A percentile compares a stretch with the other conserved stretches of the same genome.
These are phyloP conservation scores for Talaromyces amestolkiae DNA, from an alignment of 2,329 filamentous ascomycete species.

Conservation along the genomic window DNA sequence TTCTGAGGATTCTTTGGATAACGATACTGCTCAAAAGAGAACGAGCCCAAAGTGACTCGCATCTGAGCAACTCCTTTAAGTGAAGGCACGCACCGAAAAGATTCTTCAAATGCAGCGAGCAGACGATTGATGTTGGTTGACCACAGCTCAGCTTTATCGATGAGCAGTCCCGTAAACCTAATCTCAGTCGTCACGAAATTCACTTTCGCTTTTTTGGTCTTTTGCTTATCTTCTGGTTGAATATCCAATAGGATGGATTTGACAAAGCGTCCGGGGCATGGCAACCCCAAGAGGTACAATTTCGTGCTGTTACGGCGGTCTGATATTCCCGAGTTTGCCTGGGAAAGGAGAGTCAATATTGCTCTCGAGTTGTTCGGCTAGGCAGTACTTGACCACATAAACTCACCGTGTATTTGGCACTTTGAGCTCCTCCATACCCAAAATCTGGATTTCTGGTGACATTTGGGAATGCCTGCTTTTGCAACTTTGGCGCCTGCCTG, in stretches of 20 bases:
- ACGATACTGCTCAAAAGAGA: conserved; percentile 40
- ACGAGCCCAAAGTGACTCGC: conserved; percentile 43
- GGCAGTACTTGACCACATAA: background rate
- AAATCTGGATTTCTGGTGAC: background rate
- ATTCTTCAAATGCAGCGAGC: conserved; percentile 30
- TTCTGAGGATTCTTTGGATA: conserved; percentile 26
- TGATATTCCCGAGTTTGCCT: conserved; percentile 30
- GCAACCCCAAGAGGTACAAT: conserved; percentile 35
- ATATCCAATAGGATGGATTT: background rate
- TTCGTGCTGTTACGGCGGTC: conserved; percentile 29
- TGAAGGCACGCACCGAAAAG: conserved; percentile 32
- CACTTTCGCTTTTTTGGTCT: background rate
- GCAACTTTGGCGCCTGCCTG: background rate
- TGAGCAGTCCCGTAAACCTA: background rate
- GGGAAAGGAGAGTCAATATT: conserved; percentile 16
- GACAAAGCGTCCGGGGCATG: conserved; percentile 22
- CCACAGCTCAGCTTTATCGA: conserved; percentile 5
- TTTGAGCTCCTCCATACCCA: background rate
- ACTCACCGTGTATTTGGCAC: background rate
- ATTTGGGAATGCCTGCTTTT: background rate
- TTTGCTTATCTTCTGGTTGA: background rate
- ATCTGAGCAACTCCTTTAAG: conserved; percentile 40
- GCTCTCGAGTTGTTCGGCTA: background rate
- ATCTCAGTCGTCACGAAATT: conserved; percentile 4
- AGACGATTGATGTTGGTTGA: conserved; percentile 33